phyloP scores from a whole-genome alignment of 2,329 filamentous ascomycete genomes.

The Arthrinium puccinioides region DNA sequence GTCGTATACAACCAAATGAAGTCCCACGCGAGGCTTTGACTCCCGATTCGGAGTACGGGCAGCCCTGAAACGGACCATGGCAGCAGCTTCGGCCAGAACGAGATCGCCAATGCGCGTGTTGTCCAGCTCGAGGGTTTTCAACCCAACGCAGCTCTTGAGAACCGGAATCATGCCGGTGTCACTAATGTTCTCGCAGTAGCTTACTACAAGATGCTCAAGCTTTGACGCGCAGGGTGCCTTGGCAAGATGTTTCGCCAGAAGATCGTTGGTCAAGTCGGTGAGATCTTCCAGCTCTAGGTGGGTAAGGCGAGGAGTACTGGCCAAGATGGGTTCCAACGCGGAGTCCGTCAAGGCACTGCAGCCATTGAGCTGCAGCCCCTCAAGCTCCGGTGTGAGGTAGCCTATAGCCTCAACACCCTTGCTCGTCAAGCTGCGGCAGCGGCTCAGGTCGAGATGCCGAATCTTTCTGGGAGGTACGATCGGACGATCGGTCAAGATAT shows the following conservation, averaged over 20 bases:
- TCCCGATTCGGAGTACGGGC: conserved; percentile 30
- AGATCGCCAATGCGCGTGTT: conserved; percentile 89
- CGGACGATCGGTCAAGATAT: conserved; percentile 69
- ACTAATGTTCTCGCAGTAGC: conserved; percentile 80
- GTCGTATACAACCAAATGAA: conserved; percentile 81
- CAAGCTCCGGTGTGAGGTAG: conserved; percentile 67
- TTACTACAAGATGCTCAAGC: conserved; percentile 77
- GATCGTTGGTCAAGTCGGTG: conserved; percentile 64
- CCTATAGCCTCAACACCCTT: conserved; percentile 64
- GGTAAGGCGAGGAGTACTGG: conserved; percentile 68
- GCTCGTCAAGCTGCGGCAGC: conserved; percentile 69
- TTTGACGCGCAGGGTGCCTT: conserved; percentile 64
- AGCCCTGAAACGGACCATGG: conserved; percentile 64
- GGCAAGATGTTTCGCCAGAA: conserved; percentile 66
- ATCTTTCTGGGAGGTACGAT: conserved; percentile 71
- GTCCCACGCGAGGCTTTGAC: conserved; percentile 47
- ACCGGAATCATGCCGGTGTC: conserved; percentile 80
- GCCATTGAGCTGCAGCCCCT: conserved; percentile 77
- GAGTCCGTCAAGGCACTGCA: conserved; percentile 68
- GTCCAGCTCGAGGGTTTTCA: conserved; percentile 77
- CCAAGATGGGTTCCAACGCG: conserved; percentile 64
- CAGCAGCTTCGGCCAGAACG: conserved; percentile 74
- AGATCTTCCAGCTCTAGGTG: conserved; percentile 89
- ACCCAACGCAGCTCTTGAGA: conserved; percentile 63
- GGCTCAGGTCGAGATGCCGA: conserved; percentile 77